Conservation (phyloP, 495 filamentous ascomycete species). For the Podospora comata region DNA sequence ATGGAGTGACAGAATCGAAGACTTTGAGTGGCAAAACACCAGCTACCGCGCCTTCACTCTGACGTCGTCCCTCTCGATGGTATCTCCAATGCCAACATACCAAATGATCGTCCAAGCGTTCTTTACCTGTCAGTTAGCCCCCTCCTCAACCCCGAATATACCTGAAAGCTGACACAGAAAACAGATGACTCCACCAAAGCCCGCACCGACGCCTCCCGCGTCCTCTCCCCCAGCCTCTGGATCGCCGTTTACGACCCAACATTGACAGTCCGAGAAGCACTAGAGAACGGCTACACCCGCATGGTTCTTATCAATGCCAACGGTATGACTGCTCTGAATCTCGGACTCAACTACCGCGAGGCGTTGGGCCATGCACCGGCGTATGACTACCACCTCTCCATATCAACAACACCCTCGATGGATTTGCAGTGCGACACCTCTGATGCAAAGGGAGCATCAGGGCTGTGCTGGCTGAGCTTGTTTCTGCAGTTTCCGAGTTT, state of each 20-base stretch:
- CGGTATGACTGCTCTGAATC: conserved; percentile 20
- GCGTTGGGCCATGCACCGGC: conserved; percentile 10
- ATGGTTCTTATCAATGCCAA: conserved; percentile 24
- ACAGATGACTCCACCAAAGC: conserved; percentile 17
- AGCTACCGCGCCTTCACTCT: conserved; percentile 14
- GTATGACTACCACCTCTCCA: conserved; percentile 20
- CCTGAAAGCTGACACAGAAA: neutral
- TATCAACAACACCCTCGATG: conserved; percentile 17
- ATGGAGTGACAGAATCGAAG: conserved; percentile 8
- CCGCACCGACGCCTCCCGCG: conserved; percentile 9
- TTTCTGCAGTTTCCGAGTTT: conserved; percentile 22
- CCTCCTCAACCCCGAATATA: neutral
- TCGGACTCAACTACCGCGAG: conserved; percentile 17
- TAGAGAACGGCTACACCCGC: conserved; percentile 14
- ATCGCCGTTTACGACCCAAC: conserved; percentile 25
- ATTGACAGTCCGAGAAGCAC: conserved; percentile 14
- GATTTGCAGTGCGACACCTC: conserved; percentile 15
- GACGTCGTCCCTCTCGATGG: conserved; percentile 9
- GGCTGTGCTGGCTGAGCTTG: conserved; percentile 12
- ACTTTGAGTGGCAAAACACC: conserved; percentile 18
- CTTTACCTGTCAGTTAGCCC: conserved; percentile 5
- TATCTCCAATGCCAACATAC: conserved; percentile 6
- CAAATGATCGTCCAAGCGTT: conserved; percentile 15
- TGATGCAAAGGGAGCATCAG: neutral
- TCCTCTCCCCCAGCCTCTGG: conserved; percentile 20